A percentile compares a stretch with the other conserved stretches of the same genome.
These are phyloP conservation scores for Coemansia sp. DNA, from an alignment of 192 early-diverging fungal species.

Conservation along the genomic window DNA sequence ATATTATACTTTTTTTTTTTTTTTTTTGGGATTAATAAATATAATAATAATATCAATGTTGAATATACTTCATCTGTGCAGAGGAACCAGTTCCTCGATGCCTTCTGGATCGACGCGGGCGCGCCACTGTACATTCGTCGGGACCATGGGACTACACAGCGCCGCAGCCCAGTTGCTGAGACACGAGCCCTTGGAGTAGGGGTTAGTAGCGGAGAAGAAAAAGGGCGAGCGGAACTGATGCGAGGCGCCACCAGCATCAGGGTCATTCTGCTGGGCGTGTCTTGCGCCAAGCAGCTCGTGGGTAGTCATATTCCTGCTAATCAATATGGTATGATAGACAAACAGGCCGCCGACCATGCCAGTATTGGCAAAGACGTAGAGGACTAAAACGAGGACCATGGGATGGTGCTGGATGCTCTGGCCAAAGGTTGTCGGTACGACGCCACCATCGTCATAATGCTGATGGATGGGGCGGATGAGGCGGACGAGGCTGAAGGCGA, in stretches of 20 bases:
- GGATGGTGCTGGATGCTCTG: constrained; percentile 43
- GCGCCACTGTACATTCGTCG: constrained; percentile 43
- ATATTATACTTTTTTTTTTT: too few relatives aligned
- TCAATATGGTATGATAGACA: constrained; percentile 73
- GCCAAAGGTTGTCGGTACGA: constrained; percentile 39
- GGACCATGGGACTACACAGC: constrained; percentile 35
- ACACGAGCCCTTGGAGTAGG: constrained; percentile 44
- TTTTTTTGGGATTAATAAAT: not conserved
- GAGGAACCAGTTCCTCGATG: constrained; percentile 46
- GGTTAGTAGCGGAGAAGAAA: constrained; percentile 18
- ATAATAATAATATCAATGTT: constrained; percentile 2
- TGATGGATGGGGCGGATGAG: constrained; percentile 52
- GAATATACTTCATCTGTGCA: not conserved
- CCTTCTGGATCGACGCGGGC: constrained; percentile 50
- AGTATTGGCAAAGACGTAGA: constrained; percentile 64
- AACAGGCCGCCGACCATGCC: constrained; percentile 67
- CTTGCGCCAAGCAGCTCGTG: constrained; percentile 73
- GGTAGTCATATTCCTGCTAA: constrained; percentile 76
- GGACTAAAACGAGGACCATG: constrained; percentile 61
- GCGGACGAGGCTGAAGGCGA: constrained; percentile 62
- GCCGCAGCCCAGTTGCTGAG: constrained; percentile 42
- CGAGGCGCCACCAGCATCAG: not conserved
- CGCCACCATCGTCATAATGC: constrained; percentile 7
- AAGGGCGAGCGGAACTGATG: constrained; percentile 11
- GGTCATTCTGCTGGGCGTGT: constrained; percentile 8